Base-by-base conservation (phyloP, 2,329 filamentous ascomycete species). In the Macrophomina pseudophaseolina region DNA sequence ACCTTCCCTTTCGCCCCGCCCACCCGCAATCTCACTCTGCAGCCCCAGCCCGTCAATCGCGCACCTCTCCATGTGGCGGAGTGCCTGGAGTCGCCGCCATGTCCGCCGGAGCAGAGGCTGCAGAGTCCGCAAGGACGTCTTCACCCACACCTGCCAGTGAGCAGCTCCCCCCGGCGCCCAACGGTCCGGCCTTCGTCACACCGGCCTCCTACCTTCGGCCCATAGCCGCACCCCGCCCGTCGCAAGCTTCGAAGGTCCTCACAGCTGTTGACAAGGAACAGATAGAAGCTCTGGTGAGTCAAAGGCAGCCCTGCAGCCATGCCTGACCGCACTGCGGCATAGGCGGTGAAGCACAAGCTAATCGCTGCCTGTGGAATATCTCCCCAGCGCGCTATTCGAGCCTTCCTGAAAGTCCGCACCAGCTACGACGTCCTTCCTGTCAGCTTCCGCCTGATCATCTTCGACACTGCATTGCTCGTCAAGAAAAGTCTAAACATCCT, bases 361-460 rank as follows among this genome's bases (percentile, higher is more conserved):
- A 56, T 7, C 18, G 42, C 12, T n/a, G 53, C 9, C 30, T 18
- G 18, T 54, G 56, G 33, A 46, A 12, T 18, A 4, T 30, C 32
- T 40, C 42, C 46, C 40, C 62, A 97, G 94, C 90, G 90, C 83
- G 90, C 91, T 70, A 94, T 98, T 74, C 91, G 95, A 80, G 92
- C 97, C 73, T 99, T 99, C 81, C 89, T 99, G 77, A 97, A 94
- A 80, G 91, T 96, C 72, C 91, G 95, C 76, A 98, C 93, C 42
- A 97, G 94, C 79, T 99, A 99, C 84, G 95, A 99, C 82, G 95
- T 99, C 71, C 86, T 99, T 56, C 95, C 95, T 18, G 88, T 99
- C 68, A 97, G 94, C 72, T 99, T 97, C 81, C 91, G 95, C 70
- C 88, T 99, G 65, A 96, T 99, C 75, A 88, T 97, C 70, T 92